Percentiles rank a stretch among this genome's conserved stretches.
These are phyloP conservation scores for Dryas integrifolia DNA, from an alignment of 331 rosid species.

Conservation along the genomic window DNA sequence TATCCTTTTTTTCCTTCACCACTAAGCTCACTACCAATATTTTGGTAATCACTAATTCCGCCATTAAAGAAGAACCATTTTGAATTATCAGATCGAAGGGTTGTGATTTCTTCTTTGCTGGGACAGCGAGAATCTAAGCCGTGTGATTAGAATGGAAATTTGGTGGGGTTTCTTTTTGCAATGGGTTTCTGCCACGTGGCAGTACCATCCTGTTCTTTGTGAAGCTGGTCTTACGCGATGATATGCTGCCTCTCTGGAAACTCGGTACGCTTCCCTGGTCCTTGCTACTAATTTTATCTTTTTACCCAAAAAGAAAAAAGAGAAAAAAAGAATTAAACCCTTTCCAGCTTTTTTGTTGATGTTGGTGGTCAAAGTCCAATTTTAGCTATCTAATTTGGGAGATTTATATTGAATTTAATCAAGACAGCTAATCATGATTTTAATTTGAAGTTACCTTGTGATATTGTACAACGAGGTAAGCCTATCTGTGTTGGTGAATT, in stretches of 20 bases:
- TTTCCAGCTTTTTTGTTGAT: conserved; percentile 12
- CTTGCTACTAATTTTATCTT: conserved; percentile 8
- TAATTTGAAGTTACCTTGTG: background rate
- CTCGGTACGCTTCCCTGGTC: background rate
- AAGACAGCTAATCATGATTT: conserved; percentile 19
- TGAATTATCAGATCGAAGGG: background rate
- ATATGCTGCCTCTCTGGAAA: background rate
- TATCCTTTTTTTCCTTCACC: background rate
- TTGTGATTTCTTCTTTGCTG: background rate
- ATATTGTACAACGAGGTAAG: background rate
- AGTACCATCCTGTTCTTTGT: background rate
- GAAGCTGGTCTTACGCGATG: conserved; percentile 8
- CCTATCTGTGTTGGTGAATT: background rate
- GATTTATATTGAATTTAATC: background rate
- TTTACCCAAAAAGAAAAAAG: conserved; percentile 8
- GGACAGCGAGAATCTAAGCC: background rate
- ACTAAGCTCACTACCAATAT: background rate
- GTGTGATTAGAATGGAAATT: background rate
- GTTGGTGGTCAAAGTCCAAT: conserved; percentile 31
- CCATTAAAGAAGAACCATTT: background rate
- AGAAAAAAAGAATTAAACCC: background rate
- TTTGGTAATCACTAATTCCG: too few relatives aligned
- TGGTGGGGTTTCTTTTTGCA: background rate
- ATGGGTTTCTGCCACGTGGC: background rate
- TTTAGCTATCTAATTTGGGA: background rate